Conservation (phyloP, 192 early-diverging fungal species). For the Backusella psychrophila region DNA sequence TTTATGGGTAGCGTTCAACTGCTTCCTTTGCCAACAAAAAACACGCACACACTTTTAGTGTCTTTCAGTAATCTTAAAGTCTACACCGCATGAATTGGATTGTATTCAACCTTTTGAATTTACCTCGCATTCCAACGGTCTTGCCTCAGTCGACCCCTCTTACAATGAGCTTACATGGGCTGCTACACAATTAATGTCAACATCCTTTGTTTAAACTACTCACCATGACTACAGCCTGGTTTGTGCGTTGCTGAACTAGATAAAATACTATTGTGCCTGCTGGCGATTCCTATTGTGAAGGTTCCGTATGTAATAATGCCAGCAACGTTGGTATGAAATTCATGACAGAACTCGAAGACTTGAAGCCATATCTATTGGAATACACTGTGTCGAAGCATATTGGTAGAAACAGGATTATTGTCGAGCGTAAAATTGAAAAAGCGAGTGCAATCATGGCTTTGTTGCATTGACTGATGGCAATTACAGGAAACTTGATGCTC, state of each 20-base stretch:
- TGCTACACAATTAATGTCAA: constrained; percentile 17
- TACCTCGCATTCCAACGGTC: constrained; percentile 12
- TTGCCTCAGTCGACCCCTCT: not conserved
- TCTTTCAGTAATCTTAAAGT: not conserved
- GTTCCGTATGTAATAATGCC: constrained; percentile 32
- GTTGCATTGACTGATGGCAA: constrained; percentile 22
- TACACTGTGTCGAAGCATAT: constrained; percentile 24
- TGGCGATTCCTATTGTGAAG: constrained; percentile 31
- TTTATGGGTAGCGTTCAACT: not conserved
- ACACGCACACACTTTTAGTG: not conserved
- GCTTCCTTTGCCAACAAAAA: not conserved
- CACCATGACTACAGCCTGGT: constrained; percentile 23
- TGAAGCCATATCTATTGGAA: constrained; percentile 28
- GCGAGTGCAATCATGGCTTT: constrained; percentile 37
- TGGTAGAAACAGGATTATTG: not conserved
- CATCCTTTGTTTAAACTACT: constrained; percentile 23
- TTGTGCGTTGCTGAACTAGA: constrained; percentile 10
- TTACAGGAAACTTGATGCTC: constrained; percentile 26
- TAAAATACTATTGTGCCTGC: constrained; percentile 34
- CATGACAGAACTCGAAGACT: constrained; percentile 25
- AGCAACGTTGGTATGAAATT: constrained; percentile 40
- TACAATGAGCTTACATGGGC: constrained; percentile 36
- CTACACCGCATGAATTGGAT: constrained; percentile 22
- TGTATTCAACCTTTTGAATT: constrained; percentile 28
- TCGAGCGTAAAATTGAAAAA: constrained; percentile 11